Percentiles rank a stretch among this genome's conserved stretches.
Conservation (phyloP, 2,329 filamentous ascomycete genomes). For the Calonectria naviculata region DNA sequence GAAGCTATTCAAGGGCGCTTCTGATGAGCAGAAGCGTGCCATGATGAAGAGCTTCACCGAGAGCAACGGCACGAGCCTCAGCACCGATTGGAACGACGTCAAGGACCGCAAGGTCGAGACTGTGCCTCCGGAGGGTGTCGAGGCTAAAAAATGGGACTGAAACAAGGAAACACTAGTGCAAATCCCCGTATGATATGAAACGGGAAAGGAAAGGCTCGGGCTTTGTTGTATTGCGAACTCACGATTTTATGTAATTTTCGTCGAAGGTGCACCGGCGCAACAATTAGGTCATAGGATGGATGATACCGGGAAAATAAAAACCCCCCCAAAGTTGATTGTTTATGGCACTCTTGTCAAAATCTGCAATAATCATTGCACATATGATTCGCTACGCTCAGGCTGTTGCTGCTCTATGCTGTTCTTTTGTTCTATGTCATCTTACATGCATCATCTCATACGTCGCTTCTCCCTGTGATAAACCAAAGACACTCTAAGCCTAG, state of each 20-base stretch:
- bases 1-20: constrained; percentile 81
- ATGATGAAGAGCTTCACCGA: constrained; percentile 99
- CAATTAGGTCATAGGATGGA: constrained; percentile 15
- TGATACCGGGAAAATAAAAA: constrained; percentile 17
- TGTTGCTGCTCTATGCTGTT: background rate
- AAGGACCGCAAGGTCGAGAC: constrained; percentile 77
- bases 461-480: background rate
- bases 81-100: constrained; percentile 92
- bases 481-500: too few relatives aligned
- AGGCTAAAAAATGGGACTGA: constrained; percentile 76
- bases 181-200: background rate
- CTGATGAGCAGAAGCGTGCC: constrained; percentile 84
- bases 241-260: constrained; percentile 17
- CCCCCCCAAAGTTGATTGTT: background rate
- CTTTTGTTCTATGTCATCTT: background rate
- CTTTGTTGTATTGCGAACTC: constrained; percentile 2
- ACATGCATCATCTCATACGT: too few relatives aligned
- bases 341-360: background rate
- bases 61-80: constrained; percentile 92
- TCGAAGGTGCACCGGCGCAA: constrained; percentile 27
- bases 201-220: background rate
- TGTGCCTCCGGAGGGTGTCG: constrained; percentile 79
- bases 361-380: constrained; percentile 8
- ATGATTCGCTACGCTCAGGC: constrained; percentile 18
- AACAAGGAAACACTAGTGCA: background rate